These are phyloP conservation scores for Linum tenue DNA, from an alignment of 345 rosid species.

Conservation along the genomic window DNA sequence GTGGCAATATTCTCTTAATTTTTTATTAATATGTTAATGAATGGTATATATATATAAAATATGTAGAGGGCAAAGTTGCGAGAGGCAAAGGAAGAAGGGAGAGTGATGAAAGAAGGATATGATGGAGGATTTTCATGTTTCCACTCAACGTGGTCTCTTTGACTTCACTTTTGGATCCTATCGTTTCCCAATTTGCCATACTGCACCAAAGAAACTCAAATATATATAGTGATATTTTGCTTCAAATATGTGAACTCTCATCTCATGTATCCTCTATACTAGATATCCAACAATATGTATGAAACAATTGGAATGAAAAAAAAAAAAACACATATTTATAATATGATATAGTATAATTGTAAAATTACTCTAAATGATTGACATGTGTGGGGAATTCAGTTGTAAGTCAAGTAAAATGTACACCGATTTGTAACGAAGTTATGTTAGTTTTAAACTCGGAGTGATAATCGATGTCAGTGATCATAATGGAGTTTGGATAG, in stretches of 20 bases:
- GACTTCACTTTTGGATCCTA: constrained; percentile 14
- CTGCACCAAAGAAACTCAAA: background rate
- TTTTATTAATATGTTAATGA: background rate
- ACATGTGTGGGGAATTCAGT: too few relatives aligned
- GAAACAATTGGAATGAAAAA: too few relatives aligned
- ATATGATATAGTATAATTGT: too few relatives aligned
- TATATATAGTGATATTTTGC: background rate
- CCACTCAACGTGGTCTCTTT: constrained; percentile 32
- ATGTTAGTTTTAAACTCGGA: too few relatives aligned
- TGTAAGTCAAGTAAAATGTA: too few relatives aligned
- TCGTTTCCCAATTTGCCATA: constrained; percentile 1
- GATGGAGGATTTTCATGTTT: constrained; percentile 22
- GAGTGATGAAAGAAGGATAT: constrained; percentile 38
- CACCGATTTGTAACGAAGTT: too few relatives aligned
- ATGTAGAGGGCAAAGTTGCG: constrained; percentile 51
- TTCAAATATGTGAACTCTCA: constrained; percentile 11
- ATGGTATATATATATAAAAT: background rate
- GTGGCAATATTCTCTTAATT: too few relatives aligned
- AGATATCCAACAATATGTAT: too few relatives aligned
- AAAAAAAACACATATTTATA: too few relatives aligned
- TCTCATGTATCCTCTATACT: background rate
- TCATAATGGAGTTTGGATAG: too few relatives aligned
- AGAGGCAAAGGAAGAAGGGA: constrained; percentile 51
- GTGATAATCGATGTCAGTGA: too few relatives aligned
- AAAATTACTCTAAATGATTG: too few relatives aligned